These are phyloP conservation scores for Amylocarpus encephaloides DNA, from an alignment of 2,329 filamentous ascomycete genomes.

Conservation along the genomic window DNA sequence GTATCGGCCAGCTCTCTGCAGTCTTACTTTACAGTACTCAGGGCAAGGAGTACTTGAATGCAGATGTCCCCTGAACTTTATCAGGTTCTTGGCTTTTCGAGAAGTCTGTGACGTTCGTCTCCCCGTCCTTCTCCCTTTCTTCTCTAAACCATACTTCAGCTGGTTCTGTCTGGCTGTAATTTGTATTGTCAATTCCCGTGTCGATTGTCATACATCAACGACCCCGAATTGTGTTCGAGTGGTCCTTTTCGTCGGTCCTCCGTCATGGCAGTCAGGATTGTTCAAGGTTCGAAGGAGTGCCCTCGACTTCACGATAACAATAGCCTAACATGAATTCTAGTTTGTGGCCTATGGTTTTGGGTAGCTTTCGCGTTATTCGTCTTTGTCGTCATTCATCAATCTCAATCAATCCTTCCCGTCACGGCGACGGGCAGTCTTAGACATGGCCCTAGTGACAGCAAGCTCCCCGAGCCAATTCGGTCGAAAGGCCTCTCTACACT, in stretches of 20 bases:
- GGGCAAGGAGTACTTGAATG: neutral
- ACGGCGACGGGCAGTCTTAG: neutral
- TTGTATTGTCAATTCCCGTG: neutral
- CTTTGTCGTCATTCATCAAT: constrained; percentile 21
- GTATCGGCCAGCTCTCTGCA: neutral
- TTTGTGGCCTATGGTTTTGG: constrained; percentile 27
- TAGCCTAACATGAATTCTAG: constrained; percentile 8
- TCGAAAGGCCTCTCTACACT: constrained; percentile 12
- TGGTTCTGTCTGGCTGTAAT: neutral
- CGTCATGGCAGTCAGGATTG: constrained; percentile 23
- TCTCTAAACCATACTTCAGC: neutral
- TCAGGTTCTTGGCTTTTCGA: neutral
- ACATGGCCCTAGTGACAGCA: too few relatives aligned
- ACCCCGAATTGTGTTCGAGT: neutral
- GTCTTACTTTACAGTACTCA: neutral
- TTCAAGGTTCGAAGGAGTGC: constrained; percentile 15
- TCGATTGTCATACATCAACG: neutral
- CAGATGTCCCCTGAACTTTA: neutral
- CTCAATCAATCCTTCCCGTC: constrained; percentile 6
- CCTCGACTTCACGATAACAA: neutral
- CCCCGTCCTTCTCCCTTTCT: neutral
- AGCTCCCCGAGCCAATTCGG: neutral
- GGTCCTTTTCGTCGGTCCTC: constrained; percentile 5
- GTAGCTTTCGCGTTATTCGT: constrained; percentile 23
- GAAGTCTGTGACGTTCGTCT: neutral